Evolutionary conservation across 1,139 yeast genomes (phyloP).

Genomic region (Saccharomyces hybrid): DNA sequence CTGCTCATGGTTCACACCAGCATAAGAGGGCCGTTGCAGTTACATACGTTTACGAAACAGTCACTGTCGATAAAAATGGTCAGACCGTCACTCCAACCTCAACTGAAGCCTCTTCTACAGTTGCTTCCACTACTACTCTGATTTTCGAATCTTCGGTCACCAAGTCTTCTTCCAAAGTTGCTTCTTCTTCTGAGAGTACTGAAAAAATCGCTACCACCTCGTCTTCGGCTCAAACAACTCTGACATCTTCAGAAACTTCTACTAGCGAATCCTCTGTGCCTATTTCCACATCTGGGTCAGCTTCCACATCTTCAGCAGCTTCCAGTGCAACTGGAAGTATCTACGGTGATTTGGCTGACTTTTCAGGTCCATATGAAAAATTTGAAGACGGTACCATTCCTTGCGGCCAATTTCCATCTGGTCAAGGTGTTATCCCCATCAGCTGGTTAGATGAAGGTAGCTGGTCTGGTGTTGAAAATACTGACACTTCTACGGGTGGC

Average conservation of each 20-base stretch:
- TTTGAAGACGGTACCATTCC: slow-evolving; percentile 57
- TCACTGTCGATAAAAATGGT: slow-evolving; percentile 65
- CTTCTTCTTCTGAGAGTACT: slow-evolving; percentile 17
- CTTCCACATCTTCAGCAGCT: slow-evolving; percentile 28
- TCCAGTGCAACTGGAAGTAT: slow-evolving; percentile 35
- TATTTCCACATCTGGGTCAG: slow-evolving; percentile 24
- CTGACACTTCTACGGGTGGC: slow-evolving; percentile 55
- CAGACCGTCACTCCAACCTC: slow-evolving; percentile 30
- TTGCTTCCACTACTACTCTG: slow-evolving; percentile 14
- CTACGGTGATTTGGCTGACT: slow-evolving; percentile 49
- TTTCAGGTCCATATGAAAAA: slow-evolving; percentile 42
- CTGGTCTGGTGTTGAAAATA: slow-evolving; percentile 58
- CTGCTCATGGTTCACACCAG: slow-evolving; percentile 41
- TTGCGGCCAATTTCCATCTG: slow-evolving; percentile 56
- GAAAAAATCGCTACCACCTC: slow-evolving; percentile 29
- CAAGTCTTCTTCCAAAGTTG: slow-evolving; percentile 14
- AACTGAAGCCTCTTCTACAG: slow-evolving; percentile 12
- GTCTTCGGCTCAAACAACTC: slow-evolving; percentile 20
- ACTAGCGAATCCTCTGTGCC: slow-evolving; percentile 24
- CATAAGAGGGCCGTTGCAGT: slow-evolving; percentile 72
- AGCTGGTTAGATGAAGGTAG: slow-evolving; percentile 58
- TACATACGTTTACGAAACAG: slow-evolving; percentile 72
- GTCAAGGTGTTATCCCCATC: slow-evolving; percentile 63
- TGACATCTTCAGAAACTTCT: slow-evolving; percentile 21
- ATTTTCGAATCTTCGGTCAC: slow-evolving; percentile 22